A percentile compares a stretch with the other conserved stretches of the same genome.
These are phyloP conservation scores for Aspergillus baeticus DNA, from an alignment of 495 filamentous ascomycete species.

Conservation along the genomic window DNA sequence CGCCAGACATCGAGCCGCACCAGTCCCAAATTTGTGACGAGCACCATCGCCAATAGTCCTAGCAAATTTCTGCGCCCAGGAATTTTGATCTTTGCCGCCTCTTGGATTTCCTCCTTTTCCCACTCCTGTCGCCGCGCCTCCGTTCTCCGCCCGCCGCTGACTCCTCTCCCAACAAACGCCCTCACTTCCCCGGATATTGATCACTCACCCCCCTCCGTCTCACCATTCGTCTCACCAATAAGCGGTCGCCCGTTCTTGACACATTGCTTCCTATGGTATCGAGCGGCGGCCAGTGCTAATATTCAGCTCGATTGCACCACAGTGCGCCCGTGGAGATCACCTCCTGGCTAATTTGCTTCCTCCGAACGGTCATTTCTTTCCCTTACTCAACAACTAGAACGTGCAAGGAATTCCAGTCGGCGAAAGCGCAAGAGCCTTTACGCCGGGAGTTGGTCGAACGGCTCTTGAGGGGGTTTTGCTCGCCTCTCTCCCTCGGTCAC, in stretches of 20 bases:
- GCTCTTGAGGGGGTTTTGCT: constrained; percentile 8
- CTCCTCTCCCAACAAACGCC: constrained; percentile 14
- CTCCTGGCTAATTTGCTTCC: constrained; percentile 8
- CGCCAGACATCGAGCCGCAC: too few relatives aligned
- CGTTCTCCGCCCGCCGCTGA: constrained; percentile 15
- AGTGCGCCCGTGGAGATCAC: constrained; percentile 14
- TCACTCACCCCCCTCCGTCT: neutral
- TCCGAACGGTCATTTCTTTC: constrained; percentile 1
- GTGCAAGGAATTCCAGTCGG: neutral
- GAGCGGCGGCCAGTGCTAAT: constrained; percentile 12
- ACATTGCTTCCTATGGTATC: neutral
- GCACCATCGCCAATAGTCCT: neutral
- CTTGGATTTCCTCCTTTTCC: constrained; percentile 18
- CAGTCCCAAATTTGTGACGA: neutral
- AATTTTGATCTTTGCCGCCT: constrained; percentile 3
- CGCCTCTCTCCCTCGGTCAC: constrained; percentile 11
- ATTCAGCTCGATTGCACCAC: neutral
- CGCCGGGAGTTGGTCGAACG: constrained; percentile 7
- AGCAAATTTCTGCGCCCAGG: constrained; percentile 4
- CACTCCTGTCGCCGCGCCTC: constrained; percentile 12
- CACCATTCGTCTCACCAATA: neutral
- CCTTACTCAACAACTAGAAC: constrained; percentile 5
- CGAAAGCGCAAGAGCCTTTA: neutral
- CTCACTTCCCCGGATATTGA: constrained; percentile 6
- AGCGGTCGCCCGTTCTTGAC: neutral